phyloP scores from a whole-genome alignment of 805 yeast species.

The Ogataea philodendri region DNA sequence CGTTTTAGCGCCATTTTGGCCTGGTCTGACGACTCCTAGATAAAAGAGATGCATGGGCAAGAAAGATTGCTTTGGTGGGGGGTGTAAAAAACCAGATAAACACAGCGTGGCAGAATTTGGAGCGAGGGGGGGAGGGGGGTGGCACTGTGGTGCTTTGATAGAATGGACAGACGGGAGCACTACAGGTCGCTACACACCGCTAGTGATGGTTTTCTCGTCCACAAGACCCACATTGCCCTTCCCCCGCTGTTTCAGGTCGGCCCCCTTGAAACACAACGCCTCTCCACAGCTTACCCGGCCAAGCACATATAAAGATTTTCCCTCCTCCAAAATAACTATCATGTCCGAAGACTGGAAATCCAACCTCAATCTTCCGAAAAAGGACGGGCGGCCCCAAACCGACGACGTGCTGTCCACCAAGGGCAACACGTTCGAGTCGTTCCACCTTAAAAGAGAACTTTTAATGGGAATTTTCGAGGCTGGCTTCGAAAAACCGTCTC shows the following conservation, averaged over 20 bases:
- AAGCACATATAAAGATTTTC: conserved; percentile 10
- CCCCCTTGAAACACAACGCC: no score
- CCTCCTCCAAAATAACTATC: conserved; percentile 4
- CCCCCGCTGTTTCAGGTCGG: no score
- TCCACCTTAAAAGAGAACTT: conserved; percentile 85
- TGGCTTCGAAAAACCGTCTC: conserved; percentile 97
- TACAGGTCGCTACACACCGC: no score
- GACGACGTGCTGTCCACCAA: conserved; percentile 92
- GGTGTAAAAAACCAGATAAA: conserved; percentile 5
- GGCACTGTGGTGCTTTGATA: no score
- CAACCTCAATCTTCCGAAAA: conserved; percentile 69
- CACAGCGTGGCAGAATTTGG: no score
- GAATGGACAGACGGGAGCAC: no score
- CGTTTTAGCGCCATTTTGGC: conserved; percentile 50
- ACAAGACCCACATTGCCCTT: no score
- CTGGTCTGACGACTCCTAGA: conserved; percentile 76
- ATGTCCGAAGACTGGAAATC: conserved; percentile 66
- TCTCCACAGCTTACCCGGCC: conserved; percentile 17
- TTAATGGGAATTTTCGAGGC: conserved; percentile 99
- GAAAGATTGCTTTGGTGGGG: conserved; percentile 11
- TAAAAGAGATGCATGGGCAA: conserved; percentile 79
- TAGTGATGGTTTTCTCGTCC: no score
- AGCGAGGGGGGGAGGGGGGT: no score
- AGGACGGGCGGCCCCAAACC: conserved; percentile 93
- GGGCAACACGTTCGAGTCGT: conserved; percentile 89